Base-by-base conservation (phyloP, 1,284 basidiomycete species). In the Papiliotrema nemorosa region DNA sequence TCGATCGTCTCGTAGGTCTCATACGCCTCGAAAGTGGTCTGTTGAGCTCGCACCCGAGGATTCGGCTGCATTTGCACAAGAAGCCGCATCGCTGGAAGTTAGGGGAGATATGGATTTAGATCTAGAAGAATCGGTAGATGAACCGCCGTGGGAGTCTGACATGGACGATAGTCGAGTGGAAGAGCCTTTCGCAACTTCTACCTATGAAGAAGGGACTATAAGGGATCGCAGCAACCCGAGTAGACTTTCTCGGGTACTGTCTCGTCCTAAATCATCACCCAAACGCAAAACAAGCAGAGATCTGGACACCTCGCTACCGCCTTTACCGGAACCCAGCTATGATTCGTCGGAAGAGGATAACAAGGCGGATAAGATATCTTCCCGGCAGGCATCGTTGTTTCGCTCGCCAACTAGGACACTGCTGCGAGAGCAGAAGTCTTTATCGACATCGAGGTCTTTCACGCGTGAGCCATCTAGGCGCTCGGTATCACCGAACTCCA, bases 51-150 rank as follows among this genome's bases (percentile, higher is more conserved):
- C 62, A 7, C 64, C 65, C 6, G 59, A 65, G 41, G 56, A 64
- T 22, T 58, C 60, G 13, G 56, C 51, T 3, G 41, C 56, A 2
- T 72, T 72, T 38, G 69, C 60, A 0, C 41, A 53, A 3, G 61
- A 62, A 12, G 47, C 66, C 1, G 59, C 55, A 31, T 57, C 45
- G 7, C 21, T 59, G 24, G 60, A 66, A 31, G 49, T 57, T 1
- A 42, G 52, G 26, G 51, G 52, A 7, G 62, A 63, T 33, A 53
- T 66, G n/a, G 70, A 67, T 22, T 39, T 72, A 25, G 70, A 72
- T 49, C 38, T 68, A 22, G 66, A 67, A 62, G 64, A 58, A 54
- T 49, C 12, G 24, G 52, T 29, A 48, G 59, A 38, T 13, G 56
- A 39, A 12, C 41, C 51, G 29, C 47, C 49, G 31, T 60, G 58